Evolutionary conservation across 768 basidiomycete species (phyloP), one percentile per base, ranked within the genome.

Genomic region (Kwoniella pini): DNA sequence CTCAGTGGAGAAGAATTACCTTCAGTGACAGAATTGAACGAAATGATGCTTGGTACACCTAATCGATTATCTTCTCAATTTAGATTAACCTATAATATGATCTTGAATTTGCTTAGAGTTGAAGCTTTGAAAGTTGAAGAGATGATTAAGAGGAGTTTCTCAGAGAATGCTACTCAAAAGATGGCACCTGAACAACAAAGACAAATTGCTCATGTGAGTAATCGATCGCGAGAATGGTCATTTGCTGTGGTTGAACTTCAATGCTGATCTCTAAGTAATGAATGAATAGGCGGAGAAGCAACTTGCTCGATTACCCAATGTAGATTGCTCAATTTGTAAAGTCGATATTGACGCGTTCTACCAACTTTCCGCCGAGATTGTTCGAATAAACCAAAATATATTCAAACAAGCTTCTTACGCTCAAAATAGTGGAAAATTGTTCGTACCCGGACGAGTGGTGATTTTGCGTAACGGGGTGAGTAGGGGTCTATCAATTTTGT

Each of bases 121-220:
- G 96, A 99, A 74, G 94, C 96, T 0, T 82, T 99, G 46, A 83
- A 87, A 60, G 95, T 98, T 17, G 96, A 99, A 74, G 96, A 99
- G 79, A 99, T 99, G 96, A 98, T 99, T 75, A 98, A 98, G 78
- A 84, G 96, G 38, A 93, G 91, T 76, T 99, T 99, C 79, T 98
- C 96, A 17, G 96, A 99, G 81, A 98, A 98, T 74, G 87, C 92
- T 1, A 89, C 96, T 0, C 96, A 99, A 73, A 83, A 88, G 38
- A 81, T 97, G 43, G 81, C 97, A 28, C 96, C 96, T 3, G 92
- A 95, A 55, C 91, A 98, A 63, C 92, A 98, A 78, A 87, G 88
- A 76, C 85, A 88, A 74, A 89, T 98, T 22, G 76, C 82, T 1
- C 87, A 95, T 82, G 95, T 91, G 62, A 70, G 83, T 72, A 36